Base-by-base conservation (phyloP, 352 stramenopile genomes). In the Pythium vanterpoolii region DNA sequence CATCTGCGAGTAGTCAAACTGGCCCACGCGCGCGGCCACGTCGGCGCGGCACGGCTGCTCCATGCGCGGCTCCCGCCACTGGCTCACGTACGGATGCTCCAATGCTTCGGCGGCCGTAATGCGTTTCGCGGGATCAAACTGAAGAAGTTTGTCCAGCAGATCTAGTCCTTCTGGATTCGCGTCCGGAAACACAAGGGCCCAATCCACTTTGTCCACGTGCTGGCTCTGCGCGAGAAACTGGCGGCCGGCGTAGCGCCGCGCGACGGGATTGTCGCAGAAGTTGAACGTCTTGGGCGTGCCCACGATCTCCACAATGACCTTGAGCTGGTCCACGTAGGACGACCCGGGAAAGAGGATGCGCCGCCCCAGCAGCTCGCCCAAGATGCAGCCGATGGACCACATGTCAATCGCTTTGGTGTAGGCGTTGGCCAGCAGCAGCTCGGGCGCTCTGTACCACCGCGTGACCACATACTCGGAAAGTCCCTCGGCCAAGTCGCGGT, bases 341-440 rank as follows among this genome's bases (percentile, higher is more conserved):
- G 83, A 89, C 13, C 86, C 86, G 4, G 86, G 84, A 42, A 96
- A 96, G 39, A 96, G 73, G 51, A 94, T 80, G 2, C 76, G 68
- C 3, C 97, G 79, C 3, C 87, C 83, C 14, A 99, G 81, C 18
- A 99, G 79, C 74, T 99, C 98, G 3, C 90, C 98, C 64, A 99
- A 98, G 58, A 99, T 99, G 71, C 98, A 99, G 13, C 97, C 98
- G 33, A 99, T 96, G 55, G 86, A 95, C 95, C 95, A 99, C 65
- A 98, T 90, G 69, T 99, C 96, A 59, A 96, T 83, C 19, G 84
- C 83, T 55, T 89, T 93, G 21, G 77, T 87, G 68, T 96, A 96
- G 45, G 77, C 60, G 42, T 94, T 94, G 0, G 86, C 86, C 14
- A 96, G 68, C 34, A 96, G 59, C 26, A 96, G 67, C 68, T 96